Evolutionary conservation across 2,329 filamentous ascomycete genomes (phyloP).

Genomic region (Aspergillus tubingensis): DNA sequence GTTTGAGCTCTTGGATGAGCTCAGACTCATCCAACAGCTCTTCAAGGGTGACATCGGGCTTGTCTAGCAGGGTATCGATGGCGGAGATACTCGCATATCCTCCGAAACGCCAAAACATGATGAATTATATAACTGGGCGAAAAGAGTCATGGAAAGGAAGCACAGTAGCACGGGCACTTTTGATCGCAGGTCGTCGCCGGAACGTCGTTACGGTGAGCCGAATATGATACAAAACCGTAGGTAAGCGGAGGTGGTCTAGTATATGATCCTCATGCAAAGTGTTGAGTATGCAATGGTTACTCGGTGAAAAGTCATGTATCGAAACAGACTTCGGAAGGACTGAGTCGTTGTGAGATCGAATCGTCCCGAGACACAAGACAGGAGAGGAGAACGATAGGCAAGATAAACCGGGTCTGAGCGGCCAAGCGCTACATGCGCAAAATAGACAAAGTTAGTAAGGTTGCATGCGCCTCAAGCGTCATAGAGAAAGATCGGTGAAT

Average conservation of each 20-base stretch:
- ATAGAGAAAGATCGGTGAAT: neutral
- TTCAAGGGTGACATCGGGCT: constrained; percentile 89
- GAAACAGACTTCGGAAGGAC: neutral
- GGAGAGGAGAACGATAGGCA: constrained; percentile 15
- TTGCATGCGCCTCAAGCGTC: constrained; percentile 2
- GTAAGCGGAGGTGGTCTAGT: constrained; percentile 21
- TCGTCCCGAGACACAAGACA: constrained; percentile 12
- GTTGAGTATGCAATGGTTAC: constrained; percentile 6
- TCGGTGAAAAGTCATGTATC: neutral
- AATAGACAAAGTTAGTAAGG: constrained; percentile 21
- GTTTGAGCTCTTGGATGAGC: constrained; percentile 94
- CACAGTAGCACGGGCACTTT: constrained; percentile 23
- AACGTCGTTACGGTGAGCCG: constrained; percentile 30
- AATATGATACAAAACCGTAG: constrained; percentile 28
- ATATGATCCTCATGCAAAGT: constrained; percentile 12
- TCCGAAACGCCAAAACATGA: constrained; percentile 99
- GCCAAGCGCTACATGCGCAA: constrained; percentile 27
- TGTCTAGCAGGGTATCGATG: constrained; percentile 95
- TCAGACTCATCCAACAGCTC: constrained; percentile 95
- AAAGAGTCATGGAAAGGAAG: constrained; percentile 40
- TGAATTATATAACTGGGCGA: constrained; percentile 51
- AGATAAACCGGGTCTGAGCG: constrained; percentile 30
- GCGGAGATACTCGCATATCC: constrained; percentile 96
- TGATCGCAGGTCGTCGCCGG: constrained; percentile 25
- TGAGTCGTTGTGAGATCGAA: constrained; percentile 16